Conservation (phyloP, 2,329 filamentous ascomycete genomes). For the Alternaria novae-zelandiae region DNA sequence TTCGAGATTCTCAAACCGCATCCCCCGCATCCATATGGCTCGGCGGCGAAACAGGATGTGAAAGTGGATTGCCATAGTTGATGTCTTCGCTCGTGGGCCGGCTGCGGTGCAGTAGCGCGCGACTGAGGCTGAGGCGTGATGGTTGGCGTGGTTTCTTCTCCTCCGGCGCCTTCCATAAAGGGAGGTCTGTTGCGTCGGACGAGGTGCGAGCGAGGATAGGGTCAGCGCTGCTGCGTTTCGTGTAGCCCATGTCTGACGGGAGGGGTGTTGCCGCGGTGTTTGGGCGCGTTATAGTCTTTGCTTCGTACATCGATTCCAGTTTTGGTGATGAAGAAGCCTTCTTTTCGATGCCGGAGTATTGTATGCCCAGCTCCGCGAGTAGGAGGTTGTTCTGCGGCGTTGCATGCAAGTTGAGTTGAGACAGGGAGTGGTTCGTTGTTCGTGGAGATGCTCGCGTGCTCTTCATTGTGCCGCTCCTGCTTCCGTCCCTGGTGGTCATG, state of each 20-base stretch:
- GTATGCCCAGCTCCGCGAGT: neutral
- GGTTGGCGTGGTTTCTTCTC: neutral
- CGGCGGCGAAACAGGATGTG: neutral
- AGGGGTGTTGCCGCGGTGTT: slow-evolving; percentile 4
- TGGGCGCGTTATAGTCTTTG: slow-evolving; percentile 1
- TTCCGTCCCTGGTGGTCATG: neutral
- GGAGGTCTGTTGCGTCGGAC: neutral
- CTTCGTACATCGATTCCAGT: neutral
- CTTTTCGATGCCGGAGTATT: neutral
- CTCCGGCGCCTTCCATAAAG: neutral
- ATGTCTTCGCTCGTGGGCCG: neutral
- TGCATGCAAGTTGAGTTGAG: neutral
- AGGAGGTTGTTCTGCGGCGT: neutral
- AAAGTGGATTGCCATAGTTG: too few species aligned
- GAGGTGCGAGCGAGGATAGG: neutral
- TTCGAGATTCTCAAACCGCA: neutral
- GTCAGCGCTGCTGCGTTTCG: neutral
- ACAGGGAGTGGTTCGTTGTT: neutral
- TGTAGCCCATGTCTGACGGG: neutral
- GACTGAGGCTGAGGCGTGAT: neutral
- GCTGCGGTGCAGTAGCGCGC: neutral
- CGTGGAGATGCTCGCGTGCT: slow-evolving; percentile 3
- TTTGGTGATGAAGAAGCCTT: neutral
- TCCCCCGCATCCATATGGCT: neutral
- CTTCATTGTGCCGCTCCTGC: slow-evolving; percentile 4